Conservation (phyloP, 257 asterid genomes). For the Gentiana macrophylla region DNA sequence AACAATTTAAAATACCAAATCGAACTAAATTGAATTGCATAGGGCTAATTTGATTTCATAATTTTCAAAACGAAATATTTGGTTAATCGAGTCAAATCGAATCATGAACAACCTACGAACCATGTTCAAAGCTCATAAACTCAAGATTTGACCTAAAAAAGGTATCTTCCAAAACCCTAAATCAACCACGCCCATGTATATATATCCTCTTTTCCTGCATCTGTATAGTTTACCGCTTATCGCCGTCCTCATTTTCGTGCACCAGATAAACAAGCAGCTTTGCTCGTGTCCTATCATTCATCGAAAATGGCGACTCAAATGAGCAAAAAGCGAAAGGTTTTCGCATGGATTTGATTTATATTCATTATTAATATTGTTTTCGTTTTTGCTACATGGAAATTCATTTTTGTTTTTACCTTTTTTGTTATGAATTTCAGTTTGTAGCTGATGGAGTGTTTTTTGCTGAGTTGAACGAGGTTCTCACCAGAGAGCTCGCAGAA, state of each 20-base stretch:
- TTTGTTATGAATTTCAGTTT: slow-evolving; percentile 23
- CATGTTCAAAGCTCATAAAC: no score
- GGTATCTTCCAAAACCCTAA: slow-evolving; percentile 10
- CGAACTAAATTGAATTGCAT: background rate
- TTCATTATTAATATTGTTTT: background rate
- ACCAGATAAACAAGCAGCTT: background rate
- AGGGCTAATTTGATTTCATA: no score
- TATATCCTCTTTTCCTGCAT: background rate
- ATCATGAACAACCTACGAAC: no score
- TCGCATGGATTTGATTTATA: background rate
- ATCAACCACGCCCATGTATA: background rate
- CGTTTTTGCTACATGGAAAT: background rate
- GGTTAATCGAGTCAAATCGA: no score
- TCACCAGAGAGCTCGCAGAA: slow-evolving; percentile 58
- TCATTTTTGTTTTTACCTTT: background rate
- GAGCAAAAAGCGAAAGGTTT: slow-evolving; percentile 29
- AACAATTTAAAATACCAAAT: background rate
- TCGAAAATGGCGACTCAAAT: slow-evolving; percentile 22
- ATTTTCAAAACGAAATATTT: background rate
- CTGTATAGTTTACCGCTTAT: no score
- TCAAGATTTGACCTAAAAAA: no score
- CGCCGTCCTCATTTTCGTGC: background rate
- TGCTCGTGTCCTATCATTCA: background rate
- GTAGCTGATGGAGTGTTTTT: slow-evolving; percentile 68
- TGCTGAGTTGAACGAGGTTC: slow-evolving; percentile 58